Evolutionary conservation across 2,329 filamentous ascomycete species (phyloP), one percentile per base, ranked within the genome.

Genomic region (Botrytis medusae): DNA sequence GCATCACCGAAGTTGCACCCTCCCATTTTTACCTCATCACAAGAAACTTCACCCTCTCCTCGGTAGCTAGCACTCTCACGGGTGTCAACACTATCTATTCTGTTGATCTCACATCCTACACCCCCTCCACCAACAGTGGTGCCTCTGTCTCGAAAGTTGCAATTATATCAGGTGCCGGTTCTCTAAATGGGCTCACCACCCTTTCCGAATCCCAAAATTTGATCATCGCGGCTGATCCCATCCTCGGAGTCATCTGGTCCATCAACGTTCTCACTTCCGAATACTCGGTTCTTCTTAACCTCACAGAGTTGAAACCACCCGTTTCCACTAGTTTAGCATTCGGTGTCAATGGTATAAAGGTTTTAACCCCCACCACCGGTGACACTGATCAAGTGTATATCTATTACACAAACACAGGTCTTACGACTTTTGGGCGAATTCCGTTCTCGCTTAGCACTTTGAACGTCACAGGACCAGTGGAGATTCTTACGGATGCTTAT

Each of bases 1-100:
- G 82, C 1, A 83, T 84, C n/a, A 80, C 81, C 8, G 81, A 84
- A 75, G 74, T 80, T 4, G n/a, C 46, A 14, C 73, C 71, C 18
- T 79, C 84, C 46, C 60, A 70, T 8, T 78, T 76, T 70, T 77
- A 76, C 59, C 5, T 76, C 29, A 75, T 81, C 32, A 83, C 80
- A 71, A 57, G 67, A 4, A 75, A 77, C 44, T 75, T 77, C 54
- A 69, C 75, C 18, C 40, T 75, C 25, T 72, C 72, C 10, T 72
- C 75, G 9, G 40, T 61, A 9, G 69, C 60, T 6, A 65, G 72
- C 16, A 12, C 71, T 3, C 64, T 22, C 3, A 40, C 62, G 3
- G 74, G 73, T 8, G 62, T 74, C 18, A 73, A 71, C 54, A 71
- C 77, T 12, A 73, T 82, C 51, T 80, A 67, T 8, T 74, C 73